Base-by-base conservation (phyloP, 257 asterid genomes). In the Oldenlandia corymbosa region DNA sequence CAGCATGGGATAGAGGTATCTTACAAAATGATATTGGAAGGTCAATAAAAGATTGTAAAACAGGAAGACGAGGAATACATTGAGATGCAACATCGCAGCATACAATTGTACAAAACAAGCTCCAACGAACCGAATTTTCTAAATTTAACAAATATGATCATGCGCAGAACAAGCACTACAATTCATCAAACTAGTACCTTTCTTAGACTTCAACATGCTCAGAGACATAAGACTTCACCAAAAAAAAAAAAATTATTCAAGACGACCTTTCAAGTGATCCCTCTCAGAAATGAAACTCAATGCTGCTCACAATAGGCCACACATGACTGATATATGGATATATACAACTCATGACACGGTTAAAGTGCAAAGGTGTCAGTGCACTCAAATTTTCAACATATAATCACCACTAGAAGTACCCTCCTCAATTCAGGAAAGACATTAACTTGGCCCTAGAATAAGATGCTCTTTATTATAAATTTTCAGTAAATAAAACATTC, bases 181-280 rank as follows among this genome's bases (percentile, higher is more conserved):
- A 10, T 1, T 23, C 41, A 32, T 31, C 47, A 70, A 70, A 11
- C 24, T 0, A 28, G 5, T 62, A 70, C 69, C 69, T 70, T 70
- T 70, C 69, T 70, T 70, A 50, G 36, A n/a, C 46, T 32, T 62
- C 27, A 70, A 23, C 68, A 62, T 70, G 65, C n/a, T 7, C 54
- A 18, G 24, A 10, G 7, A 43, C n/a, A 55, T 10, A 62, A 62
- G 17, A 26, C 60, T 45, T 5, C 7, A 21, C 30, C 32, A 20
- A 62, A 41, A 54, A 26, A 54, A 20, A 62, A 41, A 54, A 26
- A 54, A 50, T 18, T 20, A 13, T 17, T 11, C 11, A 51, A 21
- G 23, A 17, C 5, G 36, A 2, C 27, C 27, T 54, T n/a, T 43
- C 30, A 45, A 10, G 42, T 47, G 27, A 27, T 42, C n/a, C 10